phyloP scores from a whole-genome alignment of 2,329 filamentous ascomycete species.

The Apiospora kogelbergensis region DNA sequence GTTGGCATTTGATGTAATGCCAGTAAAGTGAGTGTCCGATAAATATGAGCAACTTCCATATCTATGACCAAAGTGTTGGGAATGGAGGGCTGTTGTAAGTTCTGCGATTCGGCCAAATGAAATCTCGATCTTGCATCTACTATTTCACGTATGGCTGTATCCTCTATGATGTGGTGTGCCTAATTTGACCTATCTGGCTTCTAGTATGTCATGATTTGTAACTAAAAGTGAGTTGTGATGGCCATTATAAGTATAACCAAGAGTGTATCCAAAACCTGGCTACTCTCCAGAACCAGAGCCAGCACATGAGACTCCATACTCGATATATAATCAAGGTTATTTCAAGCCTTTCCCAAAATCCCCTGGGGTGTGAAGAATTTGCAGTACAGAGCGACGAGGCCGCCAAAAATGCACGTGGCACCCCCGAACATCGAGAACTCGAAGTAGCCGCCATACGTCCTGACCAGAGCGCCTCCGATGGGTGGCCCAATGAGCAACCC shows the following conservation, averaged over 20 bases:
- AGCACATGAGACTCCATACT: background rate
- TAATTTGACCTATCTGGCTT: background rate
- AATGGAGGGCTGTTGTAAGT: background rate
- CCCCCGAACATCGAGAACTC: slow-evolving; percentile 31
- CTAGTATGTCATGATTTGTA: background rate
- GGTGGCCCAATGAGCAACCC: slow-evolving; percentile 49
- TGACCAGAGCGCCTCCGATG: slow-evolving; percentile 43
- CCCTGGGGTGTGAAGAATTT: slow-evolving; percentile 25
- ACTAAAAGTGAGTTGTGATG: background rate
- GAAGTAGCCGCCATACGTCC: slow-evolving; percentile 37
- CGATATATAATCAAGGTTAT: too few relatives aligned
- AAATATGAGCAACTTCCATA: too few relatives aligned
- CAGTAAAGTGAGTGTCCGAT: too few relatives aligned
- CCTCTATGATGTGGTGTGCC: background rate
- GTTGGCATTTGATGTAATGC: too few relatives aligned
- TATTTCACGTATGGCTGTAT: background rate
- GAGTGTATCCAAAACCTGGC: background rate
- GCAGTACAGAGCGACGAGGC: slow-evolving; percentile 31
- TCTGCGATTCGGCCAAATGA: background rate
- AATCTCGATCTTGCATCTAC: background rate
- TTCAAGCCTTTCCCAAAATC: background rate
- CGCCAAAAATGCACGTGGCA: slow-evolving; percentile 34
- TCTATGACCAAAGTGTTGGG: background rate
- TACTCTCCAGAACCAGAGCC: background rate
- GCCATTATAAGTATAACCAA: too few relatives aligned